Base-by-base conservation (phyloP, 176 grass and related monocot genomes). In the Areca catechu region DNA sequence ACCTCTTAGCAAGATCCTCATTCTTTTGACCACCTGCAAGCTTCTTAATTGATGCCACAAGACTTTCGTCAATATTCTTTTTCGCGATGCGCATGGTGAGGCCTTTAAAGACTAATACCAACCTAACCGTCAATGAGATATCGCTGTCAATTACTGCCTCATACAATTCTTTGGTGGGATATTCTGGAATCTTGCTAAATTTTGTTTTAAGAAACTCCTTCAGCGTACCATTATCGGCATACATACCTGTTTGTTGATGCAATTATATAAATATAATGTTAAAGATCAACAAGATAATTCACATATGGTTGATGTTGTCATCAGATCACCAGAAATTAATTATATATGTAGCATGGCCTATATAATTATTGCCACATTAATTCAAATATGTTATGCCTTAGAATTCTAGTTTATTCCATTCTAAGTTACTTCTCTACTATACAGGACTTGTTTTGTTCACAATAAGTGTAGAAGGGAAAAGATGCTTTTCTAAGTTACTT, bases 141-240 rank as follows among this genome's bases (percentile, higher is more conserved):
- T 80, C 71, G 16, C 51, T 52, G 18, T 74, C 37, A 15, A 80
- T 80, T 64, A 69, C 78, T 25, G 58, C 43, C n/a, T 69, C 71
- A 22, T 70, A 65, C n/a, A 80, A 37, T 27, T 80, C 71, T 65
- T 52, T 69, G 0, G 65, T 75, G 12, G 78, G 50, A 22, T 51
- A 63, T 27, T 69, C 64, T 1, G 77, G 57, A 19, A 56, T 64
- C 55, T 43, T 49, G 43, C 55, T 58, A 5, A 74, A 70, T 19
- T 74, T 80, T 16, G 71, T 24, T 67, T 54, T 75, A 19, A 80
- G 51, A 53, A 80, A 30, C 65, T 69, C 64, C 63, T 57, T 74
- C 43, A 80, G n/a, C 43, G 54, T 50, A 18, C 24, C 58, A 7
- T 63, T 47, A 47, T 75, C 64, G 4, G 50, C 63, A 3, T 80